Evolutionary conservation across 345 rosid genomes (phyloP), one percentile per base, ranked within the genome.

Genomic region (Viola odorata): DNA sequence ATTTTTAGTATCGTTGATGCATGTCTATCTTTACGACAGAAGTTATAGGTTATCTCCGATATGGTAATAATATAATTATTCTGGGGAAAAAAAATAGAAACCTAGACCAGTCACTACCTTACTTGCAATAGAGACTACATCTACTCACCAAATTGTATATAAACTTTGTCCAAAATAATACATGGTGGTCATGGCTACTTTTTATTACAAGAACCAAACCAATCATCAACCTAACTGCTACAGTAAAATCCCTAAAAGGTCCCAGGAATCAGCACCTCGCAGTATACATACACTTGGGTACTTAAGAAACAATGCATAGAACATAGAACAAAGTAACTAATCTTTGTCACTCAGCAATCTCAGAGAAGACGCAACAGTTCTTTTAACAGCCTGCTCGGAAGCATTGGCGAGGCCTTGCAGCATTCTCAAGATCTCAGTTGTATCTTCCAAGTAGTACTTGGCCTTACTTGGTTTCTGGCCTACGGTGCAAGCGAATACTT

Each of bases 391-490:
- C 41, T 60, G 79, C 57, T 79, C 82, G 0, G 86, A 77, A 53
- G 85, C 79, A 32, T 73, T 49, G 44, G 84, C 82, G 41, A 91
- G 77, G 48, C 77, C 89, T 13, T 82, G 87, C 64, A 91, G 73
- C 92, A 87, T 84, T 77, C 84, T 82, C 69, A 84, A 58, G 15
- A 91, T 87, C 77, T 87, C 96, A 0, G 77, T 63, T 0, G 92
- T 84, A 70, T 89, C 98, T 64, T 89, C 98, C 62, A 89, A 73
- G 66, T 88, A 91, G 82, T 91, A 91, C 72, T 86, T 91, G 62
- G 96, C 98, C 71, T 87, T 89, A 82, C 96, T 91, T 11, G 92
- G 95, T 64, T 86, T 91, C 77, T 81, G 95, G 32, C 98, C 96
- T 13, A 89, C 98, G 0, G 96, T 87, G 77, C 98, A 91, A 12